Evolutionary conservation across 257 asterid genomes (phyloP).

Genomic region (Handroanthus guayacan): DNA sequence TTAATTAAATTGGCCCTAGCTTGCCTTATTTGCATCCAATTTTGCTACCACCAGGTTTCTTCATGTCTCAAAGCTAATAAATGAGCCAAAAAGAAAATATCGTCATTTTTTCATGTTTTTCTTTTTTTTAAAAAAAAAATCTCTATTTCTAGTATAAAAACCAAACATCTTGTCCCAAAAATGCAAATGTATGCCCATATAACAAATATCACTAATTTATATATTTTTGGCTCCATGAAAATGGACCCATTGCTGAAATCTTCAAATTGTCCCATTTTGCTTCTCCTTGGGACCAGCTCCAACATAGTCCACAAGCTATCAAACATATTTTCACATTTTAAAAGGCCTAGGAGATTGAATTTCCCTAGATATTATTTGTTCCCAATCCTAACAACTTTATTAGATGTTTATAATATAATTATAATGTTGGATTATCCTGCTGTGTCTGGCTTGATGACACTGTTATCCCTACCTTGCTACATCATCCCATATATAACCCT

Average conservation of each 20-base stretch:
- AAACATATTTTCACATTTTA: constrained; percentile 33
- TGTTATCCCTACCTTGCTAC: constrained; percentile 9
- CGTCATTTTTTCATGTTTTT: neutral
- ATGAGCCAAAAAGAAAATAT: neutral
- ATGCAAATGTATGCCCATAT: constrained; percentile 32
- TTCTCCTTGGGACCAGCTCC: constrained; percentile 50
- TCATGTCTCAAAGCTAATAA: constrained; percentile 10
- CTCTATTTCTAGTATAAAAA: neutral
- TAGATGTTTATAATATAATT: neutral
- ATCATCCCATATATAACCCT: constrained; percentile 30
- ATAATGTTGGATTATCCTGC: neutral
- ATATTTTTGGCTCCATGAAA: neutral
- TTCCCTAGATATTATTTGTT: constrained; percentile 16
- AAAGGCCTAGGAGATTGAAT: constrained; percentile 13
- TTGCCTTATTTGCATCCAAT: neutral
- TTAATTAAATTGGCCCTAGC: no score
- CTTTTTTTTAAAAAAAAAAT: no score
- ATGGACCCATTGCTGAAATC: constrained; percentile 65
- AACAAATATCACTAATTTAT: neutral
- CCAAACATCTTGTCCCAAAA: constrained; percentile 39
- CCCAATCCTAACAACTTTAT: constrained; percentile 18
- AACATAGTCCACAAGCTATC: constrained; percentile 44
- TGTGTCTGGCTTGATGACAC: neutral
- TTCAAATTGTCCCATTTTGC: constrained; percentile 46
- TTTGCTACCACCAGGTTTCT: neutral